phyloP scores from a whole-genome alignment of 371 early-diverging fungal species.

The Zopfochytrium polystomum region DNA sequence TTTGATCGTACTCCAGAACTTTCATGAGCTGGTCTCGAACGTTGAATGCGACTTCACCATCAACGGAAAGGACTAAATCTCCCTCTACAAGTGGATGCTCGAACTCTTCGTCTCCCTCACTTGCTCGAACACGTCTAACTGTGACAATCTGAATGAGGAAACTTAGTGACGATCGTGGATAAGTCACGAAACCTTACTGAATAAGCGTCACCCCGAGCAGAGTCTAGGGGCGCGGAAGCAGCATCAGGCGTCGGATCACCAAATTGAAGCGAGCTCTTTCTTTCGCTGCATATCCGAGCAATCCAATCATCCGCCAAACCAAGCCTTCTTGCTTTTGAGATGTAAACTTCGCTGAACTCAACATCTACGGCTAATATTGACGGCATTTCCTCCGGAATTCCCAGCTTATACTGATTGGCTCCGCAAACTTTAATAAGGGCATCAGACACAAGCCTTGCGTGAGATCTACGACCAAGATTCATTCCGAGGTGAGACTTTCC shows the following conservation, averaged over 20 bases:
- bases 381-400: not conserved
- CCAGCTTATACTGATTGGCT: not conserved
- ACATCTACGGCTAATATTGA: not conserved
- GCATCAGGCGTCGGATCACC: not conserved
- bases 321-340: slow-evolving; percentile 27
- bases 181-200: not conserved
- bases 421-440: not conserved
- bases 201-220: not conserved
- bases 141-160: slow-evolving; percentile 24
- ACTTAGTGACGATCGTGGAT: too few species aligned
- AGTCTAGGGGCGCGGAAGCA: not conserved
- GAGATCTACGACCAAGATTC: not conserved
- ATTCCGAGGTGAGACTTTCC: not conserved
- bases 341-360: slow-evolving; percentile 15
- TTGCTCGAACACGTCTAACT: slow-evolving; percentile 27
- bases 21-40: not conserved
- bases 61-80: not conserved
- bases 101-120: slow-evolving; percentile 7
- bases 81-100: slow-evolving; percentile 5
- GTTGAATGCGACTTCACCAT: not conserved
- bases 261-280: slow-evolving; percentile 1
- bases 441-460: not conserved
- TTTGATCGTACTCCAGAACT: not conserved
- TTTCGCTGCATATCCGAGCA: slow-evolving; percentile 21
- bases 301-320: slow-evolving; percentile 27